phyloP scores from a whole-genome alignment of 169 alveolate species.

The Eimeria sp. region DNA sequence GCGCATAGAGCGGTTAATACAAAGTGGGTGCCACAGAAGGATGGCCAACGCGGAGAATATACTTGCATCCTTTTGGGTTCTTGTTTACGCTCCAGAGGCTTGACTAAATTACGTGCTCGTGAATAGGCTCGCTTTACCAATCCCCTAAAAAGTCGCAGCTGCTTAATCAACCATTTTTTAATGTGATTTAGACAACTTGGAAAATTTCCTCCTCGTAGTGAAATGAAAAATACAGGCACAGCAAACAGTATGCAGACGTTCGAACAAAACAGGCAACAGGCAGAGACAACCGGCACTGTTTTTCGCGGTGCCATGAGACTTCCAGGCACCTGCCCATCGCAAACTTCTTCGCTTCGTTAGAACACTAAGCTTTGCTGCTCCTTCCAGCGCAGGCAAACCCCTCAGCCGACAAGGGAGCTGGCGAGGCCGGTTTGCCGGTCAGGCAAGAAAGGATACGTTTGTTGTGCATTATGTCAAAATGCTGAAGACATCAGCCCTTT shows the following conservation, averaged over 20 bases:
- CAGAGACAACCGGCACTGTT: too few species aligned
- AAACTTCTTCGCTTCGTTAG: background rate
- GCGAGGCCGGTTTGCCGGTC: background rate
- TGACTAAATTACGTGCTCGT: background rate
- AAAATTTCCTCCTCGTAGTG: too few species aligned
- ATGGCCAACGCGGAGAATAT: background rate
- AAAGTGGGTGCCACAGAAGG: background rate
- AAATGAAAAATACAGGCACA: too few species aligned
- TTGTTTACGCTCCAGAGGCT: background rate
- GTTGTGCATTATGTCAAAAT: background rate
- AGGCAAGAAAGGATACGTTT: background rate
- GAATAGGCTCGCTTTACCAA: background rate
- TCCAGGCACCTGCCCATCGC: background rate
- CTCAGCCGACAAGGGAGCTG: background rate
- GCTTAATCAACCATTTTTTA: too few species aligned
- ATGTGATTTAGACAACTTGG: too few species aligned
- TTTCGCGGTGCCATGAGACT: background rate
- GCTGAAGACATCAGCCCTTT: background rate
- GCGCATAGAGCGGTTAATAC: background rate
- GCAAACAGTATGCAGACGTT: too few species aligned
- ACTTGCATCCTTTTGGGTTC: background rate
- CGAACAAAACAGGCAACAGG: too few species aligned
- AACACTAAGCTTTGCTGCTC: too few species aligned
- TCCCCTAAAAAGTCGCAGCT: background rate
- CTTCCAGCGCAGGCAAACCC: too few species aligned